Evolutionary conservation across 78 protist species (phyloP), one percentile per base, ranked within the genome.

Genomic region (Capsaspora owczarzaki): DNA sequence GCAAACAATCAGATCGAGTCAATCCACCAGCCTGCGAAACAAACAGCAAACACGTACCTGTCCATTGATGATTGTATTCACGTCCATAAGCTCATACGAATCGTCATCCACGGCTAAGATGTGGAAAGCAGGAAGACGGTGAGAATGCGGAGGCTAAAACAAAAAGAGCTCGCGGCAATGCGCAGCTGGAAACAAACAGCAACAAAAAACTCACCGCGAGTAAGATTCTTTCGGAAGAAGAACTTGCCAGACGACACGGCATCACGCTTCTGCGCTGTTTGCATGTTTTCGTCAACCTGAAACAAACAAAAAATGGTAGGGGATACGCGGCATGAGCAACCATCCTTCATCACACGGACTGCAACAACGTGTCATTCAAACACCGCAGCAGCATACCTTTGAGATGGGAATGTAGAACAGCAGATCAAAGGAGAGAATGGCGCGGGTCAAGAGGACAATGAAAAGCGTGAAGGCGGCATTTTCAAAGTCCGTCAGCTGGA

Each of bases 381-480:
- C n/a, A n/a, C n/a, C n/a, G n/a, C n/a, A n/a, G n/a, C 33, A 44
- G 20, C 74, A 25, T 5, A 80, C 93, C 85, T 91, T 80, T 29
- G 99, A 88, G 29, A 96, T 76, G 42, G 99, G 99, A 33, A 95
- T 63, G 89, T 90, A 92, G 66, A 97, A 79, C 74, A 92, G 85
- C 49, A 92, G 86, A 53, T 87, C 56, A 78, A 92, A 89, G 22
- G 78, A 53, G 69, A 87, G 76, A 68, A 97, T 93, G 44, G 91
- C 91, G 25, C 94, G 91, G 23, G 94, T 35, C 29, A 92, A 37
- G 33, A 97, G 87, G 44, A 92, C 81, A 23, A 80, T 78, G 69
- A 95, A 92, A 25, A 80, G 89, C 33, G 89, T 69, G 76, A 84
- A 97, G 20, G 99, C 99, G 0, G 99, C 95, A 61, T 97, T 97